These are phyloP conservation scores for Cenchrus fungigraminus DNA, from an alignment of 176 grass and related monocot species.

Conservation along the genomic window DNA sequence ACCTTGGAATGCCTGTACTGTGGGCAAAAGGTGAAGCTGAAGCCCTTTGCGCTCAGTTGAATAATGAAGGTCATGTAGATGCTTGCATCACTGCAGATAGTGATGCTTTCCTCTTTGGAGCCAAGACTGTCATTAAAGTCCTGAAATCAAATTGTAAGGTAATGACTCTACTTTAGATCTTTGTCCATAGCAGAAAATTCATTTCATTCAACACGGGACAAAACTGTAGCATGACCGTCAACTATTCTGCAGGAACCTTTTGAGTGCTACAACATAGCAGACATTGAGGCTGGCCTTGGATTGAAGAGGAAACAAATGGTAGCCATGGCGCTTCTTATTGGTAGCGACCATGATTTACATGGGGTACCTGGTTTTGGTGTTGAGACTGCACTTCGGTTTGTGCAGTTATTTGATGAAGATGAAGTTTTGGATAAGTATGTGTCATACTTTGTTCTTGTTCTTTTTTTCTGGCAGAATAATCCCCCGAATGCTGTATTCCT, in stretches of 20 bases:
- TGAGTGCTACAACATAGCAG: conserved; percentile 89
- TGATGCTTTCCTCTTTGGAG: conserved; percentile 94
- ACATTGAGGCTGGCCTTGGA: conserved; percentile 83
- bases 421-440: conserved; percentile 76
- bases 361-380: conserved; percentile 83
- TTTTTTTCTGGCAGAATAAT: background rate
- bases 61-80: conserved; percentile 77
- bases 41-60: conserved; percentile 90
- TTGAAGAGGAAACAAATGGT: conserved; percentile 97
- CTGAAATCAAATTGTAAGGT: conserved; percentile 87
- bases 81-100: conserved; percentile 95
- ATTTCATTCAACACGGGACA: conserved; percentile 2
- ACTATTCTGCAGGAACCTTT: conserved; percentile 83
- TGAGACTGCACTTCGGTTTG: conserved; percentile 81
- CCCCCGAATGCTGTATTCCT: conserved; percentile 6
- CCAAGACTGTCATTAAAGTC: conserved; percentile 82
- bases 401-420: conserved; percentile 72
- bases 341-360: conserved; percentile 80
- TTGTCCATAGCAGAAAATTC: background rate
- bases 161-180: conserved; percentile 14
- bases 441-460: conserved; percentile 1
- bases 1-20: conserved; percentile 88
- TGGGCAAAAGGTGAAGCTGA: conserved; percentile 79
- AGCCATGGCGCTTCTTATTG: conserved; percentile 84
- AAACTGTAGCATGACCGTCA: background rate